These are phyloP conservation scores for Extremus antarcticus DNA, from an alignment of 495 filamentous ascomycete genomes.

Conservation along the genomic window DNA sequence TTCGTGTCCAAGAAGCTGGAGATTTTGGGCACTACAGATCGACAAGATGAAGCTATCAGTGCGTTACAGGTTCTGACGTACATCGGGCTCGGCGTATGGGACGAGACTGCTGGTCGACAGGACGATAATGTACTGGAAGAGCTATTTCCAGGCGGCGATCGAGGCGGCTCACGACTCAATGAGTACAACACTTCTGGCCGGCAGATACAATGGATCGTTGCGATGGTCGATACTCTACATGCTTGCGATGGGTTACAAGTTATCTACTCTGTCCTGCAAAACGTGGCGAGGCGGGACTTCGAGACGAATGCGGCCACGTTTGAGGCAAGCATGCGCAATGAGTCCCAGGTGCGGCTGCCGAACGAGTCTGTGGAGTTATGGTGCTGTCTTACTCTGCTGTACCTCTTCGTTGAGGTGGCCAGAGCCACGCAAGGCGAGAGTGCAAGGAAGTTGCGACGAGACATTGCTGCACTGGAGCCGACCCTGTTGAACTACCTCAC, in stretches of 20 bases:
- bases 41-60: constrained; percentile 19
- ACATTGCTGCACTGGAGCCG: constrained; percentile 43
- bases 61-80: constrained; percentile 68
- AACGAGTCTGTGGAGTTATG: constrained; percentile 29
- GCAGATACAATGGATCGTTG: constrained; percentile 29
- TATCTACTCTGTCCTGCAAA: constrained; percentile 17
- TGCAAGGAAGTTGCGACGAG: constrained; percentile 17
- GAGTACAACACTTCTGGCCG: constrained; percentile 6
- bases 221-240: constrained; percentile 24
- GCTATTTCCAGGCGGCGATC: constrained; percentile 6
- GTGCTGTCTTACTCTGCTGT: constrained; percentile 31
- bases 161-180: constrained; percentile 2
- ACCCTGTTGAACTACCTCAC: constrained; percentile 62
- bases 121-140: constrained; percentile 5
- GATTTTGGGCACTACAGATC: constrained; percentile 3
- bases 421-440: constrained; percentile 23
- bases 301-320: not conserved
- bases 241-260: constrained; percentile 22
- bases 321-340: not conserved
- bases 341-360: constrained; percentile 6
- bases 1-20: constrained; percentile 25
- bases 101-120: constrained; percentile 50
- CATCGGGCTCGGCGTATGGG: constrained; percentile 66
- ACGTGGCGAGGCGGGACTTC: constrained; percentile 9
- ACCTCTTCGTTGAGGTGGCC: constrained; percentile 30